phyloP scores from a whole-genome alignment of 495 filamentous ascomycete genomes.

The Hyphodiscus hymeniophilus region DNA sequence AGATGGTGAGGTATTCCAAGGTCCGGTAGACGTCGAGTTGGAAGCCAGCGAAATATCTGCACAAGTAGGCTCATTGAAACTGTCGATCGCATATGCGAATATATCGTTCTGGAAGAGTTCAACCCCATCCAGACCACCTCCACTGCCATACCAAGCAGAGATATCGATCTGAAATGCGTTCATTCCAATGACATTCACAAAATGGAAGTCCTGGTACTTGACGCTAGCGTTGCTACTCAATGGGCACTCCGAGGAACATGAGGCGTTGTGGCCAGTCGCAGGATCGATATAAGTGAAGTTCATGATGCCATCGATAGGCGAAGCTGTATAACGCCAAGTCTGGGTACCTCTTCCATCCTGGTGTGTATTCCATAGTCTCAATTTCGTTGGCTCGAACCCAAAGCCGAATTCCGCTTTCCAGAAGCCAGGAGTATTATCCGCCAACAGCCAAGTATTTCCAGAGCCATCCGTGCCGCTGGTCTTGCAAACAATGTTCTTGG shows the following conservation, averaged over 20 bases:
- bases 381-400: constrained; percentile 73
- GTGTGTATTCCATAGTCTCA: constrained; percentile 86
- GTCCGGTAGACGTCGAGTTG: constrained; percentile 55
- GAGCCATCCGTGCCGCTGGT: constrained; percentile 52
- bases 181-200: constrained; percentile 87
- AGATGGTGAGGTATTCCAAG: constrained; percentile 61
- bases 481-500: constrained; percentile 80
- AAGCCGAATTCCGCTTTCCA: constrained; percentile 81
- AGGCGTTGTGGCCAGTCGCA: constrained; percentile 49
- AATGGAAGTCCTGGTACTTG: constrained; percentile 78
- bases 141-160: constrained; percentile 73
- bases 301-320: constrained; percentile 88
- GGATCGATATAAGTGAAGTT: constrained; percentile 88
- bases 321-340: constrained; percentile 71
- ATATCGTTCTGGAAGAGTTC: constrained; percentile 87
- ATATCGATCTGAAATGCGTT: constrained; percentile 80
- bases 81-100: constrained; percentile 71
- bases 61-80: constrained; percentile 85
- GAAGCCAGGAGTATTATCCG: constrained; percentile 69
- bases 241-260: constrained; percentile 73
- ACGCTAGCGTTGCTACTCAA: constrained; percentile 57
- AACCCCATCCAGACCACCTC: constrained; percentile 81
- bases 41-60: constrained; percentile 57
- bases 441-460: constrained; percentile 75
- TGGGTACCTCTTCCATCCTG: constrained; percentile 79